Percentiles rank a stretch among this genome's conserved stretches.
Evolutionary conservation across 495 filamentous ascomycete species (phyloP).

Genomic region (Neurospora pannonica): DNA sequence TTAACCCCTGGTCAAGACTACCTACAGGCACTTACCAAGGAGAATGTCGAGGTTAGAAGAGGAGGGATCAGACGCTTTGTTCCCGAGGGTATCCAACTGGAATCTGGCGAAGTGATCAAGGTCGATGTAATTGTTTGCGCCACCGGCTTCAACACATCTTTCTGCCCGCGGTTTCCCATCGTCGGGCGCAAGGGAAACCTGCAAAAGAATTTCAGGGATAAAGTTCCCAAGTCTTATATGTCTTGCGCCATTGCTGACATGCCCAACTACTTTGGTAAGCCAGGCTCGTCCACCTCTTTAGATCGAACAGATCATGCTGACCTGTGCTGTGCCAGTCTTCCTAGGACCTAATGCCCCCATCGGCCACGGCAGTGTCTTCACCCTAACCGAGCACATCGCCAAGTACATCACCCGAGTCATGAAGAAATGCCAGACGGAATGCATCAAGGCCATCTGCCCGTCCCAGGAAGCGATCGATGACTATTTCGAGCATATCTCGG

Average conservation of each 20-base stretch:
- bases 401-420: slow-evolving; percentile 36
- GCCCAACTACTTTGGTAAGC: slow-evolving; percentile 42
- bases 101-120: slow-evolving; percentile 43
- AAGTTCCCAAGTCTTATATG: slow-evolving; percentile 35
- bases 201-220: slow-evolving; percentile 29
- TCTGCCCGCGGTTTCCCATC: slow-evolving; percentile 52
- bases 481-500: slow-evolving; percentile 33
- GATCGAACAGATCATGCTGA: slow-evolving; percentile 6
- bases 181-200: slow-evolving; percentile 43
- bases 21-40: slow-evolving; percentile 49
- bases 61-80: slow-evolving; percentile 48
- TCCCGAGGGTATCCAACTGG: slow-evolving; percentile 48
- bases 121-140: slow-evolving; percentile 61
- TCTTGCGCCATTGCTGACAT: slow-evolving; percentile 34
- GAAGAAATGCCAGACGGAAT: slow-evolving; percentile 36
- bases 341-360: slow-evolving; percentile 41
- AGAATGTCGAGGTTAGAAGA: slow-evolving; percentile 53
- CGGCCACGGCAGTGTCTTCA: slow-evolving; percentile 41
- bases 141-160: slow-evolving; percentile 57
- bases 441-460: slow-evolving; percentile 30
- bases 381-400: slow-evolving; percentile 36
- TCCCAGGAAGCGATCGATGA: slow-evolving; percentile 34
- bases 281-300: neutral
- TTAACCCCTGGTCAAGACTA: slow-evolving; percentile 63
- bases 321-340: slow-evolving; percentile 22